phyloP scores from a whole-genome alignment of 2,329 filamentous ascomycete genomes.

The Pseudodiploospora longispora region DNA sequence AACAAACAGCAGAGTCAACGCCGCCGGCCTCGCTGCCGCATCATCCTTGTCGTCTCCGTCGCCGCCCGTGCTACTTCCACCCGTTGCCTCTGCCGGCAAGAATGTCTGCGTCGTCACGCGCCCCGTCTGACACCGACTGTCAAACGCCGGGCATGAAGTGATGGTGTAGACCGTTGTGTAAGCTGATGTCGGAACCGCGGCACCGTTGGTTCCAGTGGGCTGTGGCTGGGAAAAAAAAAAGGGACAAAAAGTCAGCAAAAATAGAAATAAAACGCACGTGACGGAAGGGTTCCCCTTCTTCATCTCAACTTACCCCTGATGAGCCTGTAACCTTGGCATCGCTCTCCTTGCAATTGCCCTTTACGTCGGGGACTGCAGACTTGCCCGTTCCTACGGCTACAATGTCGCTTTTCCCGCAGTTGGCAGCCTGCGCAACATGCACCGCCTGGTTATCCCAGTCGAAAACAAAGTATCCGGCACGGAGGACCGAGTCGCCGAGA shows the following conservation, averaged over 20 bases:
- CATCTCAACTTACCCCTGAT: slow-evolving; percentile 1
- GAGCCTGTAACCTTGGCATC: slow-evolving; percentile 13
- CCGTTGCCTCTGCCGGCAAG: slow-evolving; percentile 4
- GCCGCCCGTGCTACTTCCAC: background rate
- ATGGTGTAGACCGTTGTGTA: slow-evolving; percentile 18
- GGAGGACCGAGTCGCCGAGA: slow-evolving; percentile 33
- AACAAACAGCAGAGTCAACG: background rate
- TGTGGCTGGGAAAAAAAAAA: background rate
- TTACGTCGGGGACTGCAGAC: slow-evolving; percentile 23
- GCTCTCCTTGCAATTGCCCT: slow-evolving; percentile 28
- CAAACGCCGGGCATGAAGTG: slow-evolving; percentile 17
- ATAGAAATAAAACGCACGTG: background rate
- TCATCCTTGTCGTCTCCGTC: slow-evolving; percentile 7
- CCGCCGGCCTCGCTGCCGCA: slow-evolving; percentile 1
- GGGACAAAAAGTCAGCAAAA: slow-evolving; percentile 1
- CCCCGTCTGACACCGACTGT: slow-evolving; percentile 13
- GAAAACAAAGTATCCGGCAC: slow-evolving; percentile 38
- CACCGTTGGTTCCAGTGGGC: slow-evolving; percentile 5
- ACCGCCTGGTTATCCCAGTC: slow-evolving; percentile 36
- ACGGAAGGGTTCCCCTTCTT: background rate
- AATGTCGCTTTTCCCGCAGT: slow-evolving; percentile 31
- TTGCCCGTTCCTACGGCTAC: slow-evolving; percentile 25
- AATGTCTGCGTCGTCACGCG: slow-evolving; percentile 15
- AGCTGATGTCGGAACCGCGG: slow-evolving; percentile 8
- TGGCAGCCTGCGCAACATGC: slow-evolving; percentile 33